A percentile compares a stretch with the other conserved stretches of the same genome.
These are phyloP conservation scores for Echinosophora koreensis DNA, from an alignment of 306 rosid species.

Conservation along the genomic window DNA sequence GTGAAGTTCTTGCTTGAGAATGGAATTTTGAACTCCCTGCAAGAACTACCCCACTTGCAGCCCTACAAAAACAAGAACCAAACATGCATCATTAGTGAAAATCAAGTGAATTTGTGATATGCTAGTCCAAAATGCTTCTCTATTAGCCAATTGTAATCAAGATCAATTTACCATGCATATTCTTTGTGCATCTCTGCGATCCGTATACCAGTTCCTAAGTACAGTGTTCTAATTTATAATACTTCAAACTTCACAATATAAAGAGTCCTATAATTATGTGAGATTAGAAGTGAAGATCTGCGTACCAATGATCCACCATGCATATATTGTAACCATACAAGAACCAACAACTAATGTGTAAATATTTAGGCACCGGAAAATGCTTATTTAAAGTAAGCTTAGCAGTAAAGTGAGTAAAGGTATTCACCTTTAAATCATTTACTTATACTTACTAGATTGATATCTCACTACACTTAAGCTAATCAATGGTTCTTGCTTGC, in stretches of 20 bases:
- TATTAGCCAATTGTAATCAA: constrained; percentile 16
- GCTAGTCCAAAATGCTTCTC: constrained; percentile 11
- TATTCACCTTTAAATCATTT: no score
- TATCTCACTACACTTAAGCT: no score
- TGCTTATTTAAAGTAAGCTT: no score
- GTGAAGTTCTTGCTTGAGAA: constrained; percentile 58
- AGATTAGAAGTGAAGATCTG: not conserved
- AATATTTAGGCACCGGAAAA: no score
- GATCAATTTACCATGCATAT: not conserved
- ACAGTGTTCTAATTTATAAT: not conserved
- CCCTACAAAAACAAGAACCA: constrained; percentile 51
- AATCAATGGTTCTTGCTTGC: no score
- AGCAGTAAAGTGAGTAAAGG: no score
- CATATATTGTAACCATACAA: not conserved
- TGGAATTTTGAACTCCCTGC: constrained; percentile 65
- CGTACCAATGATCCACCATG: not conserved
- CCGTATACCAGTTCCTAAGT: not conserved
- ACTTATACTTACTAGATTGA: no score
- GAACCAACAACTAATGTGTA: not conserved
- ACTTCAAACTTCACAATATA: not conserved
- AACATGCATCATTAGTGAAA: not conserved
- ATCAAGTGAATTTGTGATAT: not conserved
- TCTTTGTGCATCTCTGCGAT: not conserved
- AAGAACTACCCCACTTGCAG: constrained; percentile 64
- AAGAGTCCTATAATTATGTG: no score